phyloP scores from a whole-genome alignment of 768 basidiomycete species.

The Podaxis sp. region DNA sequence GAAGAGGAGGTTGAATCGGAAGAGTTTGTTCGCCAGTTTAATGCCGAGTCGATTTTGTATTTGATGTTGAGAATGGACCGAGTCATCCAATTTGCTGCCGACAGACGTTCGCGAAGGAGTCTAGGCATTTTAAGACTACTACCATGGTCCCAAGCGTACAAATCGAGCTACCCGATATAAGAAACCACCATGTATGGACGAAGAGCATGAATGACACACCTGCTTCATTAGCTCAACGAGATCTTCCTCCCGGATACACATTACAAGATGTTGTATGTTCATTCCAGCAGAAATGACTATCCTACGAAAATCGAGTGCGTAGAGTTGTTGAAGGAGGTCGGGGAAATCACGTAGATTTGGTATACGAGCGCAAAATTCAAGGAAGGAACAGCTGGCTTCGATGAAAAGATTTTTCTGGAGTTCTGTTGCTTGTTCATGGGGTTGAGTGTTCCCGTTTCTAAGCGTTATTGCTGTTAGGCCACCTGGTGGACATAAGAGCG shows the following conservation, averaged over 20 bases:
- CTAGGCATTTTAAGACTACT: background rate
- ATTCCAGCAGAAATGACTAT: background rate
- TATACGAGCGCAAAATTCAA: background rate
- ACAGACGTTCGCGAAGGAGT: conserved; percentile 6
- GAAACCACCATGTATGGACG: background rate
- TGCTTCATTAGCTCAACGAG: background rate
- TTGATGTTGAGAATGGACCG: background rate
- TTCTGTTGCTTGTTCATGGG: background rate
- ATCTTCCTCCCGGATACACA: background rate
- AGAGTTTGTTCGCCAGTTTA: background rate
- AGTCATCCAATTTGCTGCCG: background rate
- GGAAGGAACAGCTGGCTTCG: conserved; percentile 6
- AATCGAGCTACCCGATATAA: background rate
- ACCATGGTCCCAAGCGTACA: background rate
- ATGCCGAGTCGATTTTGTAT: background rate
- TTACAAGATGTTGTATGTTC: background rate
- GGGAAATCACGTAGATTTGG: background rate
- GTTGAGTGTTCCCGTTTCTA: background rate
- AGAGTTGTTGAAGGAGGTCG: background rate
- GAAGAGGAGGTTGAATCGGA: background rate
- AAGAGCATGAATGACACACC: background rate
- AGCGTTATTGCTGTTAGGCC: background rate
- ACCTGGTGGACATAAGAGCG: background rate
- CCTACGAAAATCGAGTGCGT: background rate
- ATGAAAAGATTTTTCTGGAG: background rate